phyloP scores from a whole-genome alignment of 2,329 filamentous ascomycete genomes.

The Fusarium nelsonii region DNA sequence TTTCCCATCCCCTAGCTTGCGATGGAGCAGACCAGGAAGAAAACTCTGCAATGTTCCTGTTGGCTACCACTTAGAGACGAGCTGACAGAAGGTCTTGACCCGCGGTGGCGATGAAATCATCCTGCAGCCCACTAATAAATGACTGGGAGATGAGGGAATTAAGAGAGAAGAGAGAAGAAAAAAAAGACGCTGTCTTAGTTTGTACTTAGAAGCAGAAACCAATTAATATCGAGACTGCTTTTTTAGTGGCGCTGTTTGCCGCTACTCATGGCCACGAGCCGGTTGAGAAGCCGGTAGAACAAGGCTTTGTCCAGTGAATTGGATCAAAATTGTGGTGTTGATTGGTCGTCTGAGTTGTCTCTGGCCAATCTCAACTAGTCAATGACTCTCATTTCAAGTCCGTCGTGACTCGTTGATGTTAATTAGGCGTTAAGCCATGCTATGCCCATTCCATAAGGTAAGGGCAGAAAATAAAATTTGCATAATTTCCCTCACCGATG shows the following conservation, averaged over 20 bases:
- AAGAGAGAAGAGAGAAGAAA: conserved; percentile 12
- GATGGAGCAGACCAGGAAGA: conserved; percentile 15
- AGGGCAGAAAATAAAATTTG: conserved; percentile 48
- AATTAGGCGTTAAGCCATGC: background rate
- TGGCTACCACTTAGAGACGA: conserved; percentile 8
- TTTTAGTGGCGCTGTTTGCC: conserved; percentile 26
- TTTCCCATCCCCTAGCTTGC: conserved; percentile 23
- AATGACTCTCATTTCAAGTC: conserved; percentile 10
- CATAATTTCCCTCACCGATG: conserved; percentile 45
- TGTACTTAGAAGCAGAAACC: background rate
- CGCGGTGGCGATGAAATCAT: conserved; percentile 37
- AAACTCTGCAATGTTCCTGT: conserved; percentile 36
- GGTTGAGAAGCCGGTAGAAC: conserved; percentile 2
- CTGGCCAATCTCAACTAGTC: conserved; percentile 25
- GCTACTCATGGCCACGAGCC: conserved; percentile 13
- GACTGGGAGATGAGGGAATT: conserved; percentile 41
- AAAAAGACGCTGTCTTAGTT: conserved; percentile 17
- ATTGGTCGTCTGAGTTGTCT: conserved; percentile 10
- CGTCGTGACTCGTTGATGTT: conserved; percentile 10
- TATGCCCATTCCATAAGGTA: conserved; percentile 22
- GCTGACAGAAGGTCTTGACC: conserved; percentile 3
- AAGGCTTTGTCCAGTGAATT: conserved; percentile 18
- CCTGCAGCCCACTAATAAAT: conserved; percentile 17
- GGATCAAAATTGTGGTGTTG: background rate
- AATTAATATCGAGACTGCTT: conserved; percentile 3